Base-by-base conservation (phyloP, 768 basidiomycete species). In the Termitomyces heimii region DNA sequence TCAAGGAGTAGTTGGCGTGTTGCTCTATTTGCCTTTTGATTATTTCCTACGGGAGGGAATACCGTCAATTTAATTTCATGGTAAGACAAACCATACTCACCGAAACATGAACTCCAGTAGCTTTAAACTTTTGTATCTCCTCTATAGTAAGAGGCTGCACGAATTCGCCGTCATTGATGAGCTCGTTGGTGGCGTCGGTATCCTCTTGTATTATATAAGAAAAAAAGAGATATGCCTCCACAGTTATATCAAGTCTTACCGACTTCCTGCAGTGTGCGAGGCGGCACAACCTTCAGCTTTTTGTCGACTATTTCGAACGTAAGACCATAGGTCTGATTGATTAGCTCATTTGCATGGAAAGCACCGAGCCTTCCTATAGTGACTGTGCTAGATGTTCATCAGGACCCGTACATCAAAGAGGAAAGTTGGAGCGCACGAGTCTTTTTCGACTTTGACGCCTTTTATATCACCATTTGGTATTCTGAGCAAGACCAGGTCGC, bases 161-260 rank as follows among this genome's bases (percentile, higher is more conserved):
- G 53, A 84, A 82, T 65, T 85, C 81, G 3, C 86, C 89, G 60
- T 96, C 94, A 64, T 90, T 89, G 24, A 99, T 99, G 4, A 94
- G 80, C 66, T 99, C 94, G 65, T 99, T 99, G 4, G 94, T 99
- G 1, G 95, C 96, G 52, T 90, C 89, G 13, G 95, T 98, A 66
- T 98, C 96, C 84, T 95, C 96, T 96, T 63, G 6, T 40, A 52
- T 20, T 60, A n/a, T 20, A 22, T 56, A n/a, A 56, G 47, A 29
- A 43, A 32, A 29, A n/a, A 54, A 32, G 13, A 8, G 16, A 9
- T 34, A 37, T 9, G 14, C 4, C 16, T 45, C 5, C 20, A 26
- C 20, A 37, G 12, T 53, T 54, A 44, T 18, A 22, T 20, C 4
- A 26, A 35, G 49, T 68, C 85, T 64, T 71, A 92, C 94, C 92